Evolutionary conservation across 768 basidiomycete species (phyloP), one percentile per base, ranked within the genome.

Genomic region (Collybia sordida): DNA sequence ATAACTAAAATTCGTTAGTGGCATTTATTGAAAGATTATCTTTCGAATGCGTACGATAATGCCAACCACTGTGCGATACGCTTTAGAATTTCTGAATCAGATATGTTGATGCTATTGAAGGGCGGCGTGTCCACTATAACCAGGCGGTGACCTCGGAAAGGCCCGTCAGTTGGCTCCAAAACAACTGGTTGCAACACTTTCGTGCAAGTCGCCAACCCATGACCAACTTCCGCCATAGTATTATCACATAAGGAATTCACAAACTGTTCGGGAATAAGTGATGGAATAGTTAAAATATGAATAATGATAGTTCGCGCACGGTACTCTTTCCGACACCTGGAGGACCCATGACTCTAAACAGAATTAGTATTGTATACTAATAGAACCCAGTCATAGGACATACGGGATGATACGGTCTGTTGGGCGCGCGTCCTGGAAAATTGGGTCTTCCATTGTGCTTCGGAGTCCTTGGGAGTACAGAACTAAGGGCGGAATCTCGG

Each of bases 251-350:
- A 49, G 25, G 50, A 46, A 44, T 60, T 59, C 31, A 60, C 58
- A 43, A 64, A 65, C 65, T 59, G 40, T 11, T 4, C 52, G 14
- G 48, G 11, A 27, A 27, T 34, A 49, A 41, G 34, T 2, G 1
- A 7, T 21, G 11, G 17, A 36, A 38, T n/a, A 21, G 23, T 37
- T 22, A 21, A 17, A 39, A 6, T 7, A 44, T 28, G n/a, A 22
- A 17, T n/a, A 23, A 36, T 19, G 11, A 5, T 11, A 27, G 11
- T 5, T 27, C 21, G 45, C 61, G 8, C 49, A 68, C 66, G 11
- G 62, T 62, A 46, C 65, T 66, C 47, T 66, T 68, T 11, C 66
- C 66, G 18, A 64, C 58, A 45, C 66, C 65, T 3, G 65, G 66
- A 3, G 60, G 59, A 1, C 66, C 66, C 64, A 68, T 66, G 5